A percentile compares a stretch with the other conserved stretches of the same genome.
These are phyloP conservation scores for Colletotrichum simmondsii DNA, from an alignment of 2,329 filamentous ascomycete genomes.

Conservation along the genomic window DNA sequence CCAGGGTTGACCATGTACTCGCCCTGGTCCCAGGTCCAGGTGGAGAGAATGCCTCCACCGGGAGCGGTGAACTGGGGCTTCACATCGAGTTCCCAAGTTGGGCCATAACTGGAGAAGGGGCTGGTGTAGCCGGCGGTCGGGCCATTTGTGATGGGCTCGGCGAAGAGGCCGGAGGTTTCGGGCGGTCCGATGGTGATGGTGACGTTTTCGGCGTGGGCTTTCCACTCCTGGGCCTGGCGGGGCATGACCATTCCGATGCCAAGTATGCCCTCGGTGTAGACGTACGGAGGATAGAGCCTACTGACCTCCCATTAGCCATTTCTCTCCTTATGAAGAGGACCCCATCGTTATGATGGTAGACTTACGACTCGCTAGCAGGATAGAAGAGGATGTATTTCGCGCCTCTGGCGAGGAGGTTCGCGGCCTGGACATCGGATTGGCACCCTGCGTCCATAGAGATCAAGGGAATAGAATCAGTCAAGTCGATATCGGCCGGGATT, in stretches of 20 bases:
- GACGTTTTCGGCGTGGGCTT: conserved; percentile 38
- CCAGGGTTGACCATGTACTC: conserved; percentile 61
- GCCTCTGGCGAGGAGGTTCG: conserved; percentile 52
- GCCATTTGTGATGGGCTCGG: conserved; percentile 34
- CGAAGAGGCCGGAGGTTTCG: conserved; percentile 20
- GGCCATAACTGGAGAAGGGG: conserved; percentile 56
- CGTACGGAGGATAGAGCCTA: conserved; percentile 1
- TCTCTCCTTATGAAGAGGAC: too few relatives aligned
- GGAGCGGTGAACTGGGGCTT: conserved; percentile 61
- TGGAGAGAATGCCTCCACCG: conserved; percentile 62
- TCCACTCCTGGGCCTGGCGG: conserved; percentile 38
- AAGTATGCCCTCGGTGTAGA: conserved; percentile 23
- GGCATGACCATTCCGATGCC: conserved; percentile 34
- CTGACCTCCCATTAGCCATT: conserved; percentile 1
- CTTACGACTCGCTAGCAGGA: conserved; percentile 36
- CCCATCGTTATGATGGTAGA: background rate
- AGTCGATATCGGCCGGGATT: conserved; percentile 50
- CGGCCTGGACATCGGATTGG: conserved; percentile 47
- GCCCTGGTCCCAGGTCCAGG: conserved; percentile 53
- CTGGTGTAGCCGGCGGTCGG: conserved; percentile 48
- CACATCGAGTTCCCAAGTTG: conserved; percentile 56
- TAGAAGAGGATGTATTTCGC: conserved; percentile 55
- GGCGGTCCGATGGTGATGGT: conserved; percentile 37
- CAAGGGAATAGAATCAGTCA: conserved; percentile 52
- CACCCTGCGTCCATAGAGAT: conserved; percentile 49